Evolutionary conservation across 108 stramenopile genomes (phyloP), one percentile per base, ranked within the genome.

Genomic region (Cyclotella cryptica): DNA sequence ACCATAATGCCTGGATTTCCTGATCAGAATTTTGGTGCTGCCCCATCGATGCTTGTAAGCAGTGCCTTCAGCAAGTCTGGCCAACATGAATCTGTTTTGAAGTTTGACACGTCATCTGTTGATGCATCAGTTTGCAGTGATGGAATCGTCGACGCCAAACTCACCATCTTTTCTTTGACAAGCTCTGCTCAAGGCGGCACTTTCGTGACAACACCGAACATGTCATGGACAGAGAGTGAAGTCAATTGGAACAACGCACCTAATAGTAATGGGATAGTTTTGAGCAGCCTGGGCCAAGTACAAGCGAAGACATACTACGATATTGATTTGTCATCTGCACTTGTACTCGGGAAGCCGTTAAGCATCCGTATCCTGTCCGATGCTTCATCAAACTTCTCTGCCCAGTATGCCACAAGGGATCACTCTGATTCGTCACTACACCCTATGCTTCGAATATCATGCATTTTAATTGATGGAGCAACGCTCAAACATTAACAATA

Each of bases 231-330:
- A 21, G 77, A 78, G 28, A 61, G n/a, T 13, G 61, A 46, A 30
- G 69, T 78, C 9, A 78, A 49, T 19, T 78, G 77, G 77, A 71
- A 71, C 27, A 64, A 65, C 65, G 69, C 63, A 29, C 77, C 77
- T 19, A 44, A 8, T 10, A 27, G 70, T 27, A 51, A 78, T 66
- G 77, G 77, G 41, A 78, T 78, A 47, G 69, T 78, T 27, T 42
- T 78, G 10, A 40, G 21, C 11, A 67, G 49, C 2, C 63, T 78
- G 24, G 69, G 69, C 12, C 9, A 47, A 58, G 42, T 78, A 3
- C 60, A 65, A 47, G 59, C 42, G 17, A 78, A 78, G 39, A 64
- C 45, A 44, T 78, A 51, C 60, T 78, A 78, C 21, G 63, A 71
- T 15, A 42, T 78, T n/a, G 77, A 78, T 64, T 53, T 78, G 10